phyloP scores from a whole-genome alignment of 2,329 filamentous ascomycete species.

The Aspergillus sp. region DNA sequence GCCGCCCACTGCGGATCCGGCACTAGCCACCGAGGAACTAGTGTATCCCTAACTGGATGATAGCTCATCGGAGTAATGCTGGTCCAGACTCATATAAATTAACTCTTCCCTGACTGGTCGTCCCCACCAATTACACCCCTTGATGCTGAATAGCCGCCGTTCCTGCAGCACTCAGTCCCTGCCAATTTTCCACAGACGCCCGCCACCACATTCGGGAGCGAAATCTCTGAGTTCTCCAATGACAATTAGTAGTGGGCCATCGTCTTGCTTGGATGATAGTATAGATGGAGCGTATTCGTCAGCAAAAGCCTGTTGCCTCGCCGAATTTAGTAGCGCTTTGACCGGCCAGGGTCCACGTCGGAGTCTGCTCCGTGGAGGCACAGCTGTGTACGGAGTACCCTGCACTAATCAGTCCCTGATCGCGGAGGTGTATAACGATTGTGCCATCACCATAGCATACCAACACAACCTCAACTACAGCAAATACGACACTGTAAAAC shows the following conservation, averaged over 20 bases:
- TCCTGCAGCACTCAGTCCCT: background rate
- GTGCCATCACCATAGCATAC: too few species aligned
- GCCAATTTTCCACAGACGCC: background rate
- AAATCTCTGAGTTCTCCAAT: background rate
- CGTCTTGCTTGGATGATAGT: background rate
- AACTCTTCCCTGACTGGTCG: background rate
- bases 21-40: background rate
- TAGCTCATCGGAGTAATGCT: background rate
- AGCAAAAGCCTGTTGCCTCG: background rate
- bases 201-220: background rate
- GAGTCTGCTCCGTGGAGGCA: background rate
- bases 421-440: too few species aligned
- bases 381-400: too few species aligned
- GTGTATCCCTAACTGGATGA: background rate
- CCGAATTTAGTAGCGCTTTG: background rate
- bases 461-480: too few species aligned
- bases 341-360: background rate
- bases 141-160: background rate
- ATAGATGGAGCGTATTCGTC: background rate
- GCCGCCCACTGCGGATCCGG: background rate
- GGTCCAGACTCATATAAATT: background rate
- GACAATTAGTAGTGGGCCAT: background rate
- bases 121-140: background rate
- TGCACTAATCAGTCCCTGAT: too few species aligned
- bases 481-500: background rate